Evolutionary conservation across 2,329 filamentous ascomycete species (phyloP), one percentile per base, ranked within the genome.

Genomic region (Chaetomiaceae sp.): DNA sequence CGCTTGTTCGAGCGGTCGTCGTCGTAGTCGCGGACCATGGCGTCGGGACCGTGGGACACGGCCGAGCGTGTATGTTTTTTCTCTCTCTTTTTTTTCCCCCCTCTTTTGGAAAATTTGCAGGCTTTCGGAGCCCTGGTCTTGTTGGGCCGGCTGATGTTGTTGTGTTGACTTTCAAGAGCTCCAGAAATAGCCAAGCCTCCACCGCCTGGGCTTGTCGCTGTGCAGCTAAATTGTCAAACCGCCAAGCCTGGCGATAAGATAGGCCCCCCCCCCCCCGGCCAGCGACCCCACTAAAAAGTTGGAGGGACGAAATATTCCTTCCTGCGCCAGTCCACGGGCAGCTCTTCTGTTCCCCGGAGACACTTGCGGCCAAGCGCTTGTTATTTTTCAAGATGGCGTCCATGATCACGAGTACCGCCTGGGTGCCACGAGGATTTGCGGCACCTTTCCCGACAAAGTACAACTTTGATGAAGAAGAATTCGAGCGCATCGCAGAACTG

Each of bases 381-480:
- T 29, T 41, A n/a, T 51, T 33, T n/a, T 13, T 30, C 66, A 67
- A 61, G 46, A 81, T 80, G 77, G 63, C 64, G 86, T 59, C 85
- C 62, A 90, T 90, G 86, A 89, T 90, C 59, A 89, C 87, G 44
- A 82, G 85, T 20, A 82, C 86, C 18, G 73, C 85, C 47, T 90
- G 87, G 87, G 86, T 90, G 66, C 85, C 85, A 63, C 81, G 87
- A 54, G 87, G 87, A 47, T 87, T 87, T 64, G 85, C 87, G 50
- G 86, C 87, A 42, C 84, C 85, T 44, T 89, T 90, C 62, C 87
- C 87, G 14, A 78, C 79, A 36, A 88, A 87, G 69, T 89, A 89
- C 67, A 81, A 85, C 54, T 82, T 90, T 53, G 82, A 90, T 69
- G 87, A 90, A 67, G 77, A 79, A 58, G 87, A 90, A 69, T 88